phyloP scores from a whole-genome alignment of 805 yeast species.

The Hanseniaspora taiwanica region DNA sequence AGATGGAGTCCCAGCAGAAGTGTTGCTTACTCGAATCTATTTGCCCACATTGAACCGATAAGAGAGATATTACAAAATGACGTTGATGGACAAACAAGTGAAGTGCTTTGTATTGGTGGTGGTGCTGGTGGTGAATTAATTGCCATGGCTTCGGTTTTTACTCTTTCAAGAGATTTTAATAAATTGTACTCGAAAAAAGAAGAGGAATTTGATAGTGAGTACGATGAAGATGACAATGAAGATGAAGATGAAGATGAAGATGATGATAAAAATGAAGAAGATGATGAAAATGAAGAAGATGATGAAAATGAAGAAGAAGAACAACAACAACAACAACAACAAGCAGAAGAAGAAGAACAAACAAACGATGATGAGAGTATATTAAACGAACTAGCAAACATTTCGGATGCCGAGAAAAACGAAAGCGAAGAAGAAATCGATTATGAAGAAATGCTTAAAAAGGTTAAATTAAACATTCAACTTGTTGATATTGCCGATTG shows the following conservation, averaged over 20 bases:
- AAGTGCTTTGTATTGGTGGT: constrained; percentile 63
- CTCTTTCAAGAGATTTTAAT: constrained; percentile 19
- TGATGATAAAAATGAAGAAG: constrained; percentile 43
- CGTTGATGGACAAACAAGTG: constrained; percentile 12
- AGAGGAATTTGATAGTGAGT: constrained; percentile 47
- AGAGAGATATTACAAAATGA: constrained; percentile 20
- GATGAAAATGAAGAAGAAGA: not conserved
- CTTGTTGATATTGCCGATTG: constrained; percentile 75
- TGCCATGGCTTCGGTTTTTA: constrained; percentile 44
- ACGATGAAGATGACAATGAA: constrained; percentile 90
- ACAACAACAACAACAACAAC: not conserved
- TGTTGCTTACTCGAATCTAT: constrained; percentile 56
- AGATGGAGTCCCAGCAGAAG: constrained; percentile 85
- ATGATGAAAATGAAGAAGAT: not conserved
- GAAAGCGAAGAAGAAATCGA: constrained; percentile 2
- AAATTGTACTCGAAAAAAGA: constrained; percentile 9
- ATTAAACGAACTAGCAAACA: not conserved
- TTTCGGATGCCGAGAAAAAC: not conserved
- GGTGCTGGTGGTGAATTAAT: constrained; percentile 82
- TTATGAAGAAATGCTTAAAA: constrained; percentile 7
- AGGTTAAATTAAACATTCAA: constrained; percentile 30
- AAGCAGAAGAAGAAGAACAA: not conserved
- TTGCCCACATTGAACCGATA: constrained; percentile 36
- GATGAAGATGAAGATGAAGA: constrained; percentile 77
- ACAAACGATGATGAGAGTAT: not conserved